A percentile compares a stretch with the other conserved stretches of the same genome.
These are phyloP conservation scores for Lantana camara DNA, from an alignment of 257 asterid genomes.

Conservation along the genomic window DNA sequence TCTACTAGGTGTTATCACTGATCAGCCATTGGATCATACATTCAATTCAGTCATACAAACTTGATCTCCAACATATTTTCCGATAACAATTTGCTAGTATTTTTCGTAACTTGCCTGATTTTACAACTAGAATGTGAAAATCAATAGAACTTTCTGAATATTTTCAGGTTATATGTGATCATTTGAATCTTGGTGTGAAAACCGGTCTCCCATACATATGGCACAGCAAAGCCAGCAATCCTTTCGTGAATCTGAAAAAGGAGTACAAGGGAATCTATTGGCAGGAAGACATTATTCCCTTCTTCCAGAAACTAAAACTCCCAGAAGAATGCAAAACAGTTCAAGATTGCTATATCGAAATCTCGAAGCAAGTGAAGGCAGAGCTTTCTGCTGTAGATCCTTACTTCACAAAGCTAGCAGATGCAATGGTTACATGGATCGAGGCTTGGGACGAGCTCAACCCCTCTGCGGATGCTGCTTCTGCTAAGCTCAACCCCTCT, in stretches of 20 bases:
- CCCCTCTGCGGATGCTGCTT: slow-evolving; percentile 48
- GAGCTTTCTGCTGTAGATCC: slow-evolving; percentile 52
- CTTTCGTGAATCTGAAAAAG: slow-evolving; percentile 74
- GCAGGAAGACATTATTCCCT: slow-evolving; percentile 81
- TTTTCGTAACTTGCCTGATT: not conserved
- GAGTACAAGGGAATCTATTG: slow-evolving; percentile 85
- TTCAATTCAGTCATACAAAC: too few species aligned
- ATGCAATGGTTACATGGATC: slow-evolving; percentile 83
- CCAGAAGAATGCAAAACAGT: slow-evolving; percentile 70
- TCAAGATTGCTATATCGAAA: slow-evolving; percentile 68
- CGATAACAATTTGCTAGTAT: not conserved
- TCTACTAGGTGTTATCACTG: too few species aligned
- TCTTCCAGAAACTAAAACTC: slow-evolving; percentile 51
- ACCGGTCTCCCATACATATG: slow-evolving; percentile 84
- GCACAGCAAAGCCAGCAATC: slow-evolving; percentile 95
- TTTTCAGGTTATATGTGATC: slow-evolving; percentile 75
- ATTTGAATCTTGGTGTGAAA: slow-evolving; percentile 65
- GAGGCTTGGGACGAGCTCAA: slow-evolving; percentile 89
- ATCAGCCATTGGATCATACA: too few species aligned
- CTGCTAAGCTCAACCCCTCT: slow-evolving; percentile 62
- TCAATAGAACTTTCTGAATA: not conserved
- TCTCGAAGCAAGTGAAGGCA: slow-evolving; percentile 63
- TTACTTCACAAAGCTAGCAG: slow-evolving; percentile 70
- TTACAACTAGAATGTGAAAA: not conserved
- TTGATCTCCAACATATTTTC: too few species aligned